phyloP scores from a whole-genome alignment of 148 eudicot genomes.

The Arctostaphylos glauca region DNA sequence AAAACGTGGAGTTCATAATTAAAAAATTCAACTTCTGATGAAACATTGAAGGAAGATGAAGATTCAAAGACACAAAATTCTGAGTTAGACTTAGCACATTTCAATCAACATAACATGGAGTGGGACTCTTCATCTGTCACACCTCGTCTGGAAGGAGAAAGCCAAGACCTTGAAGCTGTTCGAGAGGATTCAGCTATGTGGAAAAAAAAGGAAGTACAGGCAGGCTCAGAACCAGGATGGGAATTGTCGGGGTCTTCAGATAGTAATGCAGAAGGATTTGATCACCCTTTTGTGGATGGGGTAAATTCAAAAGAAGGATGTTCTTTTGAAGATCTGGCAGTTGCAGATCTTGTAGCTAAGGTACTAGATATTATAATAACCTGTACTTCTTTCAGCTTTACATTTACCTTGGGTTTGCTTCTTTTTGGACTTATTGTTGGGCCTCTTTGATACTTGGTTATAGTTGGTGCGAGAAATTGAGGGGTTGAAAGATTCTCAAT shows the following conservation, averaged over 20 bases:
- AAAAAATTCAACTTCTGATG: slow-evolving; percentile 20
- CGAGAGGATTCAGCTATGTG: background rate
- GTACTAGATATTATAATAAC: slow-evolving; percentile 21
- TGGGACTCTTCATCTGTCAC: slow-evolving; percentile 18
- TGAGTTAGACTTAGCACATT: slow-evolving; percentile 9
- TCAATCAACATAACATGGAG: background rate
- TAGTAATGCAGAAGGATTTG: background rate
- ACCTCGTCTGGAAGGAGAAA: slow-evolving; percentile 13
- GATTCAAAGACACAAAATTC: slow-evolving; percentile 15
- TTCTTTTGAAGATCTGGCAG: slow-evolving; percentile 14
- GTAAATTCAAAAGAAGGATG: slow-evolving; percentile 9
- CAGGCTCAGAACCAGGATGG: slow-evolving; percentile 9
- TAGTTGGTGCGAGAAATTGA: slow-evolving; percentile 48
- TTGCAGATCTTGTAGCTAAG: slow-evolving; percentile 30
- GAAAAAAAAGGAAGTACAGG: slow-evolving; percentile 8
- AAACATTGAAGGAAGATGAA: slow-evolving; percentile 19
- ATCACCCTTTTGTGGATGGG: background rate
- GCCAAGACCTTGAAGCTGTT: slow-evolving; percentile 5
- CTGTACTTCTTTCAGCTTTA: background rate
- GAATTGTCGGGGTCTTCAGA: background rate
- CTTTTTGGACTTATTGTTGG: slow-evolving; percentile 8
- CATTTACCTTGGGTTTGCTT: slow-evolving; percentile 11
- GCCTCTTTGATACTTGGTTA: slow-evolving; percentile 11
- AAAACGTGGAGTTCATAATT: slow-evolving; percentile 60
- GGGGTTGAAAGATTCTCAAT: slow-evolving; percentile 43